These are phyloP conservation scores for Aureoboletus auriporus DNA, from an alignment of 768 basidiomycete species.

Conservation along the genomic window DNA sequence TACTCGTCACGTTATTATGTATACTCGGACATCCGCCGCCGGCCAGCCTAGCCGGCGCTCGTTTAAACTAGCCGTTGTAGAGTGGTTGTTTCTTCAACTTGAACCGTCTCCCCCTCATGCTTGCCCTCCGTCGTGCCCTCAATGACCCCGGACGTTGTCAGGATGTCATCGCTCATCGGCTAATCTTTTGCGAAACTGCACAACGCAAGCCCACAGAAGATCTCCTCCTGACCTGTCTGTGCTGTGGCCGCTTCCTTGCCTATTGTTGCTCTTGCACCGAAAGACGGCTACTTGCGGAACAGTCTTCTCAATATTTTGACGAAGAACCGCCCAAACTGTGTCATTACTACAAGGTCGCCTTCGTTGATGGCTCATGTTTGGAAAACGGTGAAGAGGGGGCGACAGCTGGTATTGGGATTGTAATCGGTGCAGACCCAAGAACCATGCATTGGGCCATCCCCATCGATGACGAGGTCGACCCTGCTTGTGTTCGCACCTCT, in stretches of 20 bases:
- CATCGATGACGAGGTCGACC: constrained; percentile 22
- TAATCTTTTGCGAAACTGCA: constrained; percentile 10
- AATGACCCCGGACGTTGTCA: constrained; percentile 1
- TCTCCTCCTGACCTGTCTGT: constrained; percentile 7
- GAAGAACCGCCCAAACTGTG: constrained; percentile 8
- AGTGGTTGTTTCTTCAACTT: neutral
- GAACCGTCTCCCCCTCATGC: constrained; percentile 5
- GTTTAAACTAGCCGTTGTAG: neutral
- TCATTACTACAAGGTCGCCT: constrained; percentile 28
- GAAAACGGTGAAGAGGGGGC: constrained; percentile 25
- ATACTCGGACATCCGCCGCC: too few species aligned
- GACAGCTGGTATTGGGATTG: constrained; percentile 29
- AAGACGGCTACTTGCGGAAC: neutral
- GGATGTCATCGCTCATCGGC: constrained; percentile 11
- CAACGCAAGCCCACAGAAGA: constrained; percentile 2
- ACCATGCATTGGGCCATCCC: constrained; percentile 23
- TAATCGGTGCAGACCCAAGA: constrained; percentile 13
- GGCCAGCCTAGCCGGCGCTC: neutral
- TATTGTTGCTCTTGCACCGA: constrained; percentile 11
- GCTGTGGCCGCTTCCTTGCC: constrained; percentile 12
- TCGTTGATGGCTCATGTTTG: constrained; percentile 33
- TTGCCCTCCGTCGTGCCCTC: constrained; percentile 7
- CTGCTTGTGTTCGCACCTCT: constrained; percentile 19
- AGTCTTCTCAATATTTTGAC: neutral
- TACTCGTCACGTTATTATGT: too few species aligned